Conservation (phyloP, 2,329 filamentous ascomycete species). For the Colletotrichum spaethianum region DNA sequence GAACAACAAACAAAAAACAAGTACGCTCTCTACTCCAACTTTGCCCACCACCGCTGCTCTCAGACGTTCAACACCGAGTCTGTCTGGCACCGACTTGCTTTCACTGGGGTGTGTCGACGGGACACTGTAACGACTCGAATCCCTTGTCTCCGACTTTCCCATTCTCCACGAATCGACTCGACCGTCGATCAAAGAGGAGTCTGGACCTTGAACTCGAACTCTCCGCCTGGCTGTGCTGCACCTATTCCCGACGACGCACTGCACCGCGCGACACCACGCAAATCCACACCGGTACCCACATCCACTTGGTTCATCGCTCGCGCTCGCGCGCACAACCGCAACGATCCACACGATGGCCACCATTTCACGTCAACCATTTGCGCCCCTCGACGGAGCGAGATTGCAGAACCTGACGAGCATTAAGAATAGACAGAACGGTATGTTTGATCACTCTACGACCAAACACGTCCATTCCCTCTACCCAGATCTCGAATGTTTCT, state of each 20-base stretch:
- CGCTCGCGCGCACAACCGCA: conserved; percentile 20
- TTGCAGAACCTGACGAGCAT: conserved; percentile 80
- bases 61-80: conserved; percentile 15
- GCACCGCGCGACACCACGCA: background rate
- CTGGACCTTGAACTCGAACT: conserved; percentile 8
- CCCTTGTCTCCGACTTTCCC: conserved; percentile 4
- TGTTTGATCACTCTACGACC: conserved; percentile 47
- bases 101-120: conserved; percentile 12
- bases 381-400: conserved; percentile 77
- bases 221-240: conserved; percentile 2
- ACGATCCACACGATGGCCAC: conserved; percentile 63
- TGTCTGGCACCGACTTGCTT: conserved; percentile 32
- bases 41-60: background rate
- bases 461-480: conserved; percentile 15
- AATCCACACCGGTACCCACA: conserved; percentile 5
- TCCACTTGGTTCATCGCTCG: conserved; percentile 19
- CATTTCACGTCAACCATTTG: conserved; percentile 79
- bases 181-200: conserved; percentile 30
- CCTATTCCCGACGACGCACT: conserved; percentile 4
- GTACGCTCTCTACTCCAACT: conserved; percentile 26
- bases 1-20: conserved; percentile 40
- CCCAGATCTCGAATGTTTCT: background rate
- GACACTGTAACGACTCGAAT: conserved; percentile 11
- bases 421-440: conserved; percentile 85
- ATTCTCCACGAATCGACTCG: conserved; percentile 34